Percentiles rank a stretch among this genome's conserved stretches.
phyloP scores from a whole-genome alignment of 352 stramenopile species.

The Pythium rishiriense region DNA sequence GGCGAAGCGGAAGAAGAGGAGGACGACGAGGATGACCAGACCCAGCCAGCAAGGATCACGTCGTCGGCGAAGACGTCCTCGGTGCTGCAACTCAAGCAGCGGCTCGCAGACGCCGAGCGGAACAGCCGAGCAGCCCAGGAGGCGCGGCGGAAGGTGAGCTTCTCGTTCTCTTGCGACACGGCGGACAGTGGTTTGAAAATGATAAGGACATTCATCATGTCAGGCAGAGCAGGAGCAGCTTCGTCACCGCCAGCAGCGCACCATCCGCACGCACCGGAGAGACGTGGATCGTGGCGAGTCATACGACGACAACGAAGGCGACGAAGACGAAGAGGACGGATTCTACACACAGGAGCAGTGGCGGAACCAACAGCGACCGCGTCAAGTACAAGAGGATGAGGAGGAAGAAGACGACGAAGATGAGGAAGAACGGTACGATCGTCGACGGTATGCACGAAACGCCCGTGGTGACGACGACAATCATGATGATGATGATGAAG shows the following conservation, averaged over 20 bases:
- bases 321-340: conserved; percentile 30
- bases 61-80: conserved; percentile 20
- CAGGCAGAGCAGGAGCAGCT: conserved; percentile 24
- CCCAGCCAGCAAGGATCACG: conserved; percentile 21
- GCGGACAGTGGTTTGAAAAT: no score
- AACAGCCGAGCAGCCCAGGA: conserved; percentile 36
- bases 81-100: conserved; percentile 44
- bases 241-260: conserved; percentile 2
- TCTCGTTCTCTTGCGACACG: neutral
- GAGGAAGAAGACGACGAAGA: conserved; percentile 14
- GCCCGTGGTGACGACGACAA: neutral
- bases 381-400: neutral
- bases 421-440: conserved; percentile 11
- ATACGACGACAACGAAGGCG: neutral
- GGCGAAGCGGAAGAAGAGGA: conserved; percentile 2
- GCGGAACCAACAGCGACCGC: conserved; percentile 27
- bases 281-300: neutral
- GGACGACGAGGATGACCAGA: conserved; percentile 25
- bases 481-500: neutral
- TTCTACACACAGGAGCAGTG: conserved; percentile 38
- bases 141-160: conserved; percentile 36
- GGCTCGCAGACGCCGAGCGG: conserved; percentile 44
- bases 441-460: neutral
- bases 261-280: neutral
- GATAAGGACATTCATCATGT: no score